phyloP scores from a whole-genome alignment of 495 filamentous ascomycete genomes.

The Penicillium tannophilum region DNA sequence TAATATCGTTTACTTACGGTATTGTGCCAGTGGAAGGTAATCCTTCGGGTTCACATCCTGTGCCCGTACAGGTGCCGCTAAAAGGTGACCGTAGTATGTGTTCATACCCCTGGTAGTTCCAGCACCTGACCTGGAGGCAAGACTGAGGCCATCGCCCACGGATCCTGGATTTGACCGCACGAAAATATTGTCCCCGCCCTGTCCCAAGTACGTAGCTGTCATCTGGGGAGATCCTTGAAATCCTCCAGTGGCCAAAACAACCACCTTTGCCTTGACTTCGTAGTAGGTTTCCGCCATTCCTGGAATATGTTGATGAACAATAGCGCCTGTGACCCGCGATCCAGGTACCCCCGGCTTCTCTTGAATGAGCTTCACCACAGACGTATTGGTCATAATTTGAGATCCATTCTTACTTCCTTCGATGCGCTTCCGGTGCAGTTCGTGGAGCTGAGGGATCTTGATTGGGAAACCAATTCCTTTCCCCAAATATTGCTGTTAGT shows the following conservation, averaged over 20 bases:
- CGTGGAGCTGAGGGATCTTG: constrained; percentile 25
- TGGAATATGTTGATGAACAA: constrained; percentile 13
- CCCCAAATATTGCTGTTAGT: not conserved
- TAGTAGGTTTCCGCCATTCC: constrained; percentile 8
- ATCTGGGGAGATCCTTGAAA: constrained; percentile 26
- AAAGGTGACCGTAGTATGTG: constrained; percentile 29
- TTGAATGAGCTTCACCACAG: constrained; percentile 26
- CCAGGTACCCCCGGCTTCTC: constrained; percentile 20
- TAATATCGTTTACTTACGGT: constrained; percentile 13
- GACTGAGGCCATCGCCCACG: constrained; percentile 26
- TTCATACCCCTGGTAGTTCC: constrained; percentile 28
- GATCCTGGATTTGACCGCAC: constrained; percentile 32
- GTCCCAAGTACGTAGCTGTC: constrained; percentile 22
- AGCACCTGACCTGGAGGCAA: constrained; percentile 22
- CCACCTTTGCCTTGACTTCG: constrained; percentile 21
- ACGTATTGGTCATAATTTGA: constrained; percentile 20
- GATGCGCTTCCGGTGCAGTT: constrained; percentile 19
- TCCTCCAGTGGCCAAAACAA: constrained; percentile 30
- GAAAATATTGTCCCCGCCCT: constrained; percentile 32
- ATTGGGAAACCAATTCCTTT: constrained; percentile 31
- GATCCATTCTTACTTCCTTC: constrained; percentile 16
- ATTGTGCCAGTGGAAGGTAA: constrained; percentile 29
- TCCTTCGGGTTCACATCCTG: constrained; percentile 26
- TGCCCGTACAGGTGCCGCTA: constrained; percentile 24
- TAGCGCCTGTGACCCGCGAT: constrained; percentile 23